Evolutionary conservation across 371 early-diverging fungal genomes (phyloP), one percentile per base, ranked within the genome.

Genomic region (Mucor plumbeus): DNA sequence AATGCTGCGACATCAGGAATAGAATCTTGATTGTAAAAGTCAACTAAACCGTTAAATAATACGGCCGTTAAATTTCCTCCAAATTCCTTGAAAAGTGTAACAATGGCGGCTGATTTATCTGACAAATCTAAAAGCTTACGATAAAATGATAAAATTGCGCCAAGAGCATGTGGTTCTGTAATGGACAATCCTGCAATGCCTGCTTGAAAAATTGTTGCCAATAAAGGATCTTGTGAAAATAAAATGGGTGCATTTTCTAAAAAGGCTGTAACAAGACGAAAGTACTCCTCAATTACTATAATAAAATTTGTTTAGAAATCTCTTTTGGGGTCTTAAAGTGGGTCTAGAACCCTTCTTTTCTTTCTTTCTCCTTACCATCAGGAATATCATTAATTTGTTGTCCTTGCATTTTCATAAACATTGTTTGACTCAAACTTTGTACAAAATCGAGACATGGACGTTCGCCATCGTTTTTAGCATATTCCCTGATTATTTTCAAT

Each of bases 211-310:
- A 90, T 75, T 0, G 85, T 76, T 7, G 85, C 73, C 4, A 70
- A 21, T 19, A 65, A 58, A 0, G 59, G 43, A 47, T 85, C 83
- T 55, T 82, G 81, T 39, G 87, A 55, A 40, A 89, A 73, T 33
- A 87, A 80, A 7, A 69, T 56, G 1, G 94, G 92, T 34, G 84
- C 83, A 5, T 73, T 68, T 26, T 91, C 85, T 54, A 89, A 63
- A 3, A 81, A 75, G n/a, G 81, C 79, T 26, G 77, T 77, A 3
- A 88, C 58, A 60, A 92, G 73, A 33, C 84, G 79, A 72, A 88
- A 91, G 71, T 88, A 91, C 55, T 92, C 92, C 68, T 90, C 92
- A 36, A 90, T 75, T 13, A 90, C 53, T 53, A 53, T 21, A 67
- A 36, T 61, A 48, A 53, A 58, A 69, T 68, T n/a, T 19, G 55